These are phyloP conservation scores for Musa beccarii DNA, from an alignment of 176 grass and related monocot species.

Conservation along the genomic window DNA sequence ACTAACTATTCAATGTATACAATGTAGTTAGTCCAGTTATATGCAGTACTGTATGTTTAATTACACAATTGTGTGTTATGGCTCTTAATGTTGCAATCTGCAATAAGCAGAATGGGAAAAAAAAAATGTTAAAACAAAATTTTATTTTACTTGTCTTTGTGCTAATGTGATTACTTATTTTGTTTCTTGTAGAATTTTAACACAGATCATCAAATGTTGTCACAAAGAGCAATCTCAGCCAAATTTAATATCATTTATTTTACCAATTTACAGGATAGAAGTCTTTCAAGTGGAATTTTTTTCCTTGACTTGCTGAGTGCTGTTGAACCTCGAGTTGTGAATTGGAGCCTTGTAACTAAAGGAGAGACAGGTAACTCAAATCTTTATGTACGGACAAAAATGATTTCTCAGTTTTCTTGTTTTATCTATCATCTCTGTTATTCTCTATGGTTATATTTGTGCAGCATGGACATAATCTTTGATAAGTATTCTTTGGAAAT, in stretches of 20 bases:
- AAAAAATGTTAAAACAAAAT: not conserved
- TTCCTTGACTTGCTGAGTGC: slow-evolving; percentile 75
- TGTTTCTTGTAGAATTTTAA: not conserved
- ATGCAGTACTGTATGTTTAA: no score
- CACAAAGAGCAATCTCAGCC: slow-evolving; percentile 2
- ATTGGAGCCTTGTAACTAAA: slow-evolving; percentile 88
- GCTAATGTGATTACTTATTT: not conserved
- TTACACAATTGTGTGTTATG: not conserved
- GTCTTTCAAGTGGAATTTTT: slow-evolving; percentile 88
- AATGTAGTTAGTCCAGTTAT: no score
- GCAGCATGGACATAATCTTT: not conserved
- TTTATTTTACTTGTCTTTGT: not conserved
- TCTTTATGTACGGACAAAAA: slow-evolving; percentile 11
- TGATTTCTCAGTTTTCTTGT: not conserved
- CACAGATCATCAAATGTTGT: not conserved
- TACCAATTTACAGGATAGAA: slow-evolving; percentile 61
- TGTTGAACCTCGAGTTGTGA: slow-evolving; percentile 85
- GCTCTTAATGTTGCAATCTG: not conserved
- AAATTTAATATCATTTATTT: not conserved
- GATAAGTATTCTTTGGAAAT: not conserved
- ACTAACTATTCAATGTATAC: not conserved
- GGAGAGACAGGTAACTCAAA: slow-evolving; percentile 64
- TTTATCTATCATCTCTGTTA: not conserved
- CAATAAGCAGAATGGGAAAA: not conserved
- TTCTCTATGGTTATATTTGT: not conserved